These are phyloP conservation scores for Flaveria linearis DNA, from an alignment of 129 eudicot species.

Conservation along the genomic window DNA sequence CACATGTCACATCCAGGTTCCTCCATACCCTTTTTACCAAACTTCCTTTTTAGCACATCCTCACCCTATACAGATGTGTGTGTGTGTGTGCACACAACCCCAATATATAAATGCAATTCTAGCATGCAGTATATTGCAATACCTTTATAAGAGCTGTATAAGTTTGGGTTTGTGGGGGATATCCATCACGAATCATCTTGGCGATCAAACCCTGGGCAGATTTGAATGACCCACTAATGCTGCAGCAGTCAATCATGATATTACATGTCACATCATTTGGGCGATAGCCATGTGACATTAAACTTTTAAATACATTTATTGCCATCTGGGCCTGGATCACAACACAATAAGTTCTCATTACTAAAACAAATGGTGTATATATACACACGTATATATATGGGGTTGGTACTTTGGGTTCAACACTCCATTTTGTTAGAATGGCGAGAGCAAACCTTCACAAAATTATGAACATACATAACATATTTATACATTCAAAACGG, in stretches of 20 bases:
- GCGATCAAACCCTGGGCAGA: constrained; percentile 70
- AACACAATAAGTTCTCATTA: constrained; percentile 2
- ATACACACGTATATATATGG: not conserved
- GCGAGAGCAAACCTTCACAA: not conserved
- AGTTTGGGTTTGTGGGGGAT: constrained; percentile 45
- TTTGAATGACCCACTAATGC: constrained; percentile 52
- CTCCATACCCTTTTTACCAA: constrained; percentile 1
- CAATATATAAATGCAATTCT: not conserved
- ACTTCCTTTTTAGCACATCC: not conserved
- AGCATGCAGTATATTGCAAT: constrained; percentile 8
- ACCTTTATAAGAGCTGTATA: constrained; percentile 83
- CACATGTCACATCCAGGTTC: not conserved
- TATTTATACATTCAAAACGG: not conserved
- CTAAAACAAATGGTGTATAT: too few species aligned
- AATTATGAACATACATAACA: too few species aligned
- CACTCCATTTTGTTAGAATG: not conserved
- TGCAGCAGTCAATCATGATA: constrained; percentile 86
- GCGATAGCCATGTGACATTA: constrained; percentile 54
- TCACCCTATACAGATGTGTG: not conserved
- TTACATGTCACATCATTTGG: constrained; percentile 61
- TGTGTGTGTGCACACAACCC: not conserved
- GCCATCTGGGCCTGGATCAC: constrained; percentile 61
- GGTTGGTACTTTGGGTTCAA: not conserved
- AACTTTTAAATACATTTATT: constrained; percentile 54
- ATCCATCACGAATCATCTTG: constrained; percentile 74